phyloP scores from a whole-genome alignment of 148 eudicot genomes.

The Spergularia bocconei region DNA sequence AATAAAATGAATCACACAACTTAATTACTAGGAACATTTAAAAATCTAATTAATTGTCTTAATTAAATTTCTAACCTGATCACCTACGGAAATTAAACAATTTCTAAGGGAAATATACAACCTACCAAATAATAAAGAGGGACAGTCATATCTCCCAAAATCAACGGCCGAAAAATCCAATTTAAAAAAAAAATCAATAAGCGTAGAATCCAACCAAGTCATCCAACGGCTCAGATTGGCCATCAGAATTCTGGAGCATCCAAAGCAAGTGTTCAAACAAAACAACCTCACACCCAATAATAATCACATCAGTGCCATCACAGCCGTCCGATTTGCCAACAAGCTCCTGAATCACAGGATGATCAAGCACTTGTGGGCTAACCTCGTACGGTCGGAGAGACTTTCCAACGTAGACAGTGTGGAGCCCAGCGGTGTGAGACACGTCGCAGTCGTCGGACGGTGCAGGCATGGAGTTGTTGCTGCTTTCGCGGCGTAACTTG shows the following conservation, averaged over 20 bases:
- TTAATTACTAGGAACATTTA: background rate
- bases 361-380: conserved; percentile 41
- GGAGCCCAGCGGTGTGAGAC: conserved; percentile 24
- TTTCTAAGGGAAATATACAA: too few species aligned
- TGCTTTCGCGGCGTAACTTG: conserved; percentile 21
- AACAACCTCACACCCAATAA: conserved; percentile 38
- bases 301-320: conserved; percentile 14
- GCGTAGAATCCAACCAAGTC: conserved; percentile 35
- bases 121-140: too few species aligned
- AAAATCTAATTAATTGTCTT: background rate
- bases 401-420: conserved; percentile 72
- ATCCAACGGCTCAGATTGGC: conserved; percentile 25
- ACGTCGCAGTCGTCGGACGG: conserved; percentile 20
- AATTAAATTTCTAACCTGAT: background rate
- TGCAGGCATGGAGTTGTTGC: conserved; percentile 26
- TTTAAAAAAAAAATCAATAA: conserved; percentile 10
- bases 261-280: conserved; percentile 38
- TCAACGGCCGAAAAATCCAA: background rate
- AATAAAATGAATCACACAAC: background rate
- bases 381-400: conserved; percentile 59
- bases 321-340: conserved; percentile 27
- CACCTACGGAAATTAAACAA: too few species aligned
- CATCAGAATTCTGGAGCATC: conserved; percentile 31
- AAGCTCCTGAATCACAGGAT: conserved; percentile 36
- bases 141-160: too few species aligned